phyloP scores from a whole-genome alignment of 768 basidiomycete species.

The Boletus vinaceobasis region DNA sequence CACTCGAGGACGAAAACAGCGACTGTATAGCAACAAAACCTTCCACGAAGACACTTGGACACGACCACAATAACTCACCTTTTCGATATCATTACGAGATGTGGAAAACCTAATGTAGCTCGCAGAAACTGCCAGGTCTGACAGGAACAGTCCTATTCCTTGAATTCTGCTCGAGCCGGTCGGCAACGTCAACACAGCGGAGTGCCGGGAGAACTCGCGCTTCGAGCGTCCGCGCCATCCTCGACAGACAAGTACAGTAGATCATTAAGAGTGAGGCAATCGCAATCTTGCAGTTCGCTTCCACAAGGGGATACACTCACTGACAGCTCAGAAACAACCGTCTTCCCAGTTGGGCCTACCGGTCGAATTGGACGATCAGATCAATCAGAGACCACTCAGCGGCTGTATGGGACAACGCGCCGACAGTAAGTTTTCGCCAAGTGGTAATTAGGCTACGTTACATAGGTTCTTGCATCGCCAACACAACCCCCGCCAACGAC shows the following conservation, averaged over 20 bases:
- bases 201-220: background rate
- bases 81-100: background rate
- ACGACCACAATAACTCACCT: background rate
- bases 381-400: background rate
- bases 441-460: slow-evolving; percentile 1
- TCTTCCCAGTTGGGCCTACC: background rate
- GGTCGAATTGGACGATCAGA: too few species aligned
- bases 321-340: background rate
- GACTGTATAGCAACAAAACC: background rate
- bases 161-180: background rate
- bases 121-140: too few species aligned
- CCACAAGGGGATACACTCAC: background rate
- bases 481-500: slow-evolving; percentile 15
- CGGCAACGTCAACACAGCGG: background rate
- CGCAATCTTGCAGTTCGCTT: background rate
- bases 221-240: background rate
- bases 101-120: too few species aligned
- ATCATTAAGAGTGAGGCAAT: background rate
- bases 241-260: background rate
- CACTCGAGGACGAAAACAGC: background rate
- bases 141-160: background rate
- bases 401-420: background rate
- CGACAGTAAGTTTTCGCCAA: background rate
- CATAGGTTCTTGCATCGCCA: background rate
- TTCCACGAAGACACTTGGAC: background rate